These are phyloP conservation scores for Plasmodium berghei DNA, from an alignment of 169 alveolate genomes.

Conservation along the genomic window DNA sequence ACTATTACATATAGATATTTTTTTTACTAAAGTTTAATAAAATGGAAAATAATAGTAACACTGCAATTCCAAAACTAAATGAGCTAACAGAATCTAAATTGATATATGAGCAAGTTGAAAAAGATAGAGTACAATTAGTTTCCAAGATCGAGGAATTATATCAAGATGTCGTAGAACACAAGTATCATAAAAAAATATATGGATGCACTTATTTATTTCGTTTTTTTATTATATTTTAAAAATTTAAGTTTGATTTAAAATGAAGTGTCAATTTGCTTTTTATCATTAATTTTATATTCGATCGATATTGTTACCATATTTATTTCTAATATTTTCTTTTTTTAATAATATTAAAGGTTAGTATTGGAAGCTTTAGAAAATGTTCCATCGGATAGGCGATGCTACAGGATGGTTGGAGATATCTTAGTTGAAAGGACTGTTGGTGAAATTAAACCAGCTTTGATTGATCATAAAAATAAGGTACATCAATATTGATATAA, in stretches of 20 bases:
- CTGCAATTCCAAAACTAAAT: background rate
- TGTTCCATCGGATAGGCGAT: constrained; percentile 89
- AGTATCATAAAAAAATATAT: constrained; percentile 48
- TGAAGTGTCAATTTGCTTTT: background rate
- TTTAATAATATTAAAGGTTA: constrained; percentile 76
- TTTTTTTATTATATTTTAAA: constrained; percentile 2
- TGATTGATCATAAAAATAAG: constrained; percentile 84
- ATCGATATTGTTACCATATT: too few relatives aligned
- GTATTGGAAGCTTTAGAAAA: constrained; percentile 90
- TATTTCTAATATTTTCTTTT: background rate
- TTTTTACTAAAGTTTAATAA: constrained; percentile 32
- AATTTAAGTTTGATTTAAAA: background rate
- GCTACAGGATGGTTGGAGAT: constrained; percentile 92
- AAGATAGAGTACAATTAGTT: constrained; percentile 78
- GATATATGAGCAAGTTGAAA: constrained; percentile 78
- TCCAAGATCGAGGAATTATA: constrained; percentile 86
- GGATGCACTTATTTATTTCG: background rate
- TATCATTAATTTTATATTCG: background rate
- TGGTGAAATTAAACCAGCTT: constrained; percentile 91
- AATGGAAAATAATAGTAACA: constrained; percentile 42
- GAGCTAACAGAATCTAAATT: constrained; percentile 41
- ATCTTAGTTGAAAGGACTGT: constrained; percentile 93
- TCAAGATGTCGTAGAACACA: constrained; percentile 90
- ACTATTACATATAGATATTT: background rate
- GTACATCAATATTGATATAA: constrained; percentile 54